Evolutionary conservation across 495 filamentous ascomycete species (phyloP).

Genomic region (Gamarada debralockiae): DNA sequence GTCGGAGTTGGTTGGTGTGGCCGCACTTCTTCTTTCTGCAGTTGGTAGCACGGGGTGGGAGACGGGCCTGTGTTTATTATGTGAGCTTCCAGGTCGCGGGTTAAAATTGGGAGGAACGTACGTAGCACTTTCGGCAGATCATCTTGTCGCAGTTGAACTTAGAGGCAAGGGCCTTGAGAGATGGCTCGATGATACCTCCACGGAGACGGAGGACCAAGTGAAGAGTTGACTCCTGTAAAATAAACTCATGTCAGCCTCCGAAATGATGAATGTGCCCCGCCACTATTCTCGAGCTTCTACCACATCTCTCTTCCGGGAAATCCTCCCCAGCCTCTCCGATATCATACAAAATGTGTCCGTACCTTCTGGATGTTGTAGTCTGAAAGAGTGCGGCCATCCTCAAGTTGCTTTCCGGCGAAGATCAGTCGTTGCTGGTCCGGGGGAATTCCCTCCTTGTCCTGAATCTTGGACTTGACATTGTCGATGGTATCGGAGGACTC

Average conservation of each 20-base stretch:
- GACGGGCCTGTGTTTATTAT: constrained; percentile 63
- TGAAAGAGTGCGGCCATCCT: constrained; percentile 96
- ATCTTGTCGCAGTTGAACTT: constrained; percentile 99
- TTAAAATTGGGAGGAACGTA: constrained; percentile 42
- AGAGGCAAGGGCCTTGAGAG: constrained; percentile 93
- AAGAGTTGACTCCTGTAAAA: constrained; percentile 89
- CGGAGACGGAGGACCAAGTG: constrained; percentile 98
- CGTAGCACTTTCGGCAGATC: constrained; percentile 99
- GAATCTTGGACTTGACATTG: constrained; percentile 95
- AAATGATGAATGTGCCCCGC: neutral
- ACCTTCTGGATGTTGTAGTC: constrained; percentile 99
- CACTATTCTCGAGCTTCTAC: constrained; percentile 4
- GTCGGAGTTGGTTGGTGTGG: constrained; percentile 98
- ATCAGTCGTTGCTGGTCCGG: constrained; percentile 99
- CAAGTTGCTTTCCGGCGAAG: constrained; percentile 99
- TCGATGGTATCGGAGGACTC: constrained; percentile 99
- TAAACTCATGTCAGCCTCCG: constrained; percentile 19
- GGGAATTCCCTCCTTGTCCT: constrained; percentile 99
- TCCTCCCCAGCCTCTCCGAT: neutral
- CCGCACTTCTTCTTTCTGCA: constrained; percentile 99
- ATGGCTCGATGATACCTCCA: constrained; percentile 99
- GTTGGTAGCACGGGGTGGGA: constrained; percentile 97
- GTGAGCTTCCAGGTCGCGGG: neutral
- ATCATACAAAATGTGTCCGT: constrained; percentile 29
- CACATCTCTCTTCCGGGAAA: neutral